These are phyloP conservation scores for Oryza meridionalis DNA, from an alignment of 176 grass and related monocot genomes.

Conservation along the genomic window DNA sequence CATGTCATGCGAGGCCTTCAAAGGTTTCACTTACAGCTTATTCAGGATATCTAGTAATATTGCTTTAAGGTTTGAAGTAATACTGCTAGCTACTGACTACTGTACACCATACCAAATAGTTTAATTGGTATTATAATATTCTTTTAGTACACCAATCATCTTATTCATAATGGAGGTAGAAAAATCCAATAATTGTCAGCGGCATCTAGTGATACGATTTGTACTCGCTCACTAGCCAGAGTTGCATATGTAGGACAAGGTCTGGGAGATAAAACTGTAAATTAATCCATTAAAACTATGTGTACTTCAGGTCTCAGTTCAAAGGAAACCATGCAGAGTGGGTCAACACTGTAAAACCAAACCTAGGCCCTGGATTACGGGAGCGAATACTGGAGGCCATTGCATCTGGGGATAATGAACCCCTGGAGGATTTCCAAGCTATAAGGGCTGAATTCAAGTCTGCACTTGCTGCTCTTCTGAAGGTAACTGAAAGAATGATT, in stretches of 20 bases:
- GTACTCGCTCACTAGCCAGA: background rate
- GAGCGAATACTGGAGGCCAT: constrained; percentile 70
- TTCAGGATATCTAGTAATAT: background rate
- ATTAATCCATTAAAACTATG: background rate
- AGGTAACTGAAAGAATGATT: constrained; percentile 39
- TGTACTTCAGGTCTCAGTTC: constrained; percentile 69
- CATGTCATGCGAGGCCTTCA: constrained; percentile 74
- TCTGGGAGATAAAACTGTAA: background rate
- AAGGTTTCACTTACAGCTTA: constrained; percentile 46
- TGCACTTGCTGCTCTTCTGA: constrained; percentile 56
- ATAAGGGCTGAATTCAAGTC: constrained; percentile 62
- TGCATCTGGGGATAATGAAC: constrained; percentile 42
- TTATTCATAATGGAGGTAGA: background rate
- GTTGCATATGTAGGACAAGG: background rate
- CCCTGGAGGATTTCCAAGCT: constrained; percentile 48
- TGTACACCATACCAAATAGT: background rate
- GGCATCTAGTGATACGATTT: background rate
- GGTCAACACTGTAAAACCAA: constrained; percentile 65
- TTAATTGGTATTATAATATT: background rate
- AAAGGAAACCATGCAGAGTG: constrained; percentile 85
- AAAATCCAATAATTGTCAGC: background rate
- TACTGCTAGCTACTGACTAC: background rate
- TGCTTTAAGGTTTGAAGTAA: constrained; percentile 9
- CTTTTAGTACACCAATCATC: background rate
- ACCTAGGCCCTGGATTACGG: constrained; percentile 69